Evolutionary conservation across 2,329 filamentous ascomycete genomes (phyloP).

Genomic region (Fusarium avenaceum): DNA sequence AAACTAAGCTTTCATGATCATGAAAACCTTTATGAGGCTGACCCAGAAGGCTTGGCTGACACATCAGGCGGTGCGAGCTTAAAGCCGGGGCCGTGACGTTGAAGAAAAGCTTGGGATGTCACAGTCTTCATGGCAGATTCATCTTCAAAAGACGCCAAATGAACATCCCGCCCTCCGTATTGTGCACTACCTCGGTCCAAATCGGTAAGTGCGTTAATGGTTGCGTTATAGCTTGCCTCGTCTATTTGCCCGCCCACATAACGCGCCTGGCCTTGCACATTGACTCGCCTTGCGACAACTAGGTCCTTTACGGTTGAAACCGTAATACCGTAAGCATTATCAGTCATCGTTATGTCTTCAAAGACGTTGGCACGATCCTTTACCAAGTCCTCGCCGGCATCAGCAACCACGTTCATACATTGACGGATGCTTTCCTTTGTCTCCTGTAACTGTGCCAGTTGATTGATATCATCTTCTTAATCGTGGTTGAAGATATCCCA

Average conservation of each 20-base stretch:
- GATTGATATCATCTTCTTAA: constrained; percentile 15
- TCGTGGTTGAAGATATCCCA: not conserved
- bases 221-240: constrained; percentile 16
- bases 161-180: constrained; percentile 2
- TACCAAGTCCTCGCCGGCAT: constrained; percentile 33
- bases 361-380: constrained; percentile 45
- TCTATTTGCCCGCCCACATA: constrained; percentile 29
- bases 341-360: constrained; percentile 45
- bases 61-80: not conserved
- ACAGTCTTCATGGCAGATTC: not conserved
- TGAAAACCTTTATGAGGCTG: not conserved
- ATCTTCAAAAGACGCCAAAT: not conserved
- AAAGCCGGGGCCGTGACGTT: constrained; percentile 5
- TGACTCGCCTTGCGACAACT: constrained; percentile 41
- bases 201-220: constrained; percentile 11
- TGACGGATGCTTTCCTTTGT: constrained; percentile 43
- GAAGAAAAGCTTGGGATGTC: constrained; percentile 6
- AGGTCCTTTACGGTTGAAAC: constrained; percentile 47
- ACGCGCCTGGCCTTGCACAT: constrained; percentile 33
- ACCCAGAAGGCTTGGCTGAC: not conserved
- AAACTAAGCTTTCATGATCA: not conserved
- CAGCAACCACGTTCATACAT: constrained; percentile 41
- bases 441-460: constrained; percentile 39
- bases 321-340: constrained; percentile 43
- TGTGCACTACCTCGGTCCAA: constrained; percentile 12